Evolutionary conservation across 164 flowering plant species (phyloP).

Genomic region (Vitis labrusca): DNA sequence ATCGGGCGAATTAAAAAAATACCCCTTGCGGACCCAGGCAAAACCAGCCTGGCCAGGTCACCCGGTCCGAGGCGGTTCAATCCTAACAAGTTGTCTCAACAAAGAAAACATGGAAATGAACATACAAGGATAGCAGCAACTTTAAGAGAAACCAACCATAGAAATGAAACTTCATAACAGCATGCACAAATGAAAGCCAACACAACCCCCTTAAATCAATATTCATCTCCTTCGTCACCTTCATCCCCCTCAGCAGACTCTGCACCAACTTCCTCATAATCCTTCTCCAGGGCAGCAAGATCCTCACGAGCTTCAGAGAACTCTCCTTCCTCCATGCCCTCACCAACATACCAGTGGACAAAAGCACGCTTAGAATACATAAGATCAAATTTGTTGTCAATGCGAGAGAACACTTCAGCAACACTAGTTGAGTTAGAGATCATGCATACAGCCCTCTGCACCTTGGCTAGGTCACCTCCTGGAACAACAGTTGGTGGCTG

Average conservation of each 20-base stretch:
- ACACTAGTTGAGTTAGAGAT: constrained; percentile 57
- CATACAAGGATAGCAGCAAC: neutral
- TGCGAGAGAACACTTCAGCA: constrained; percentile 55
- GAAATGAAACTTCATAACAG: neutral
- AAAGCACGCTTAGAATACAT: constrained; percentile 58
- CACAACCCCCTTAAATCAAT: neutral
- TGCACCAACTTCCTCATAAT: constrained; percentile 52
- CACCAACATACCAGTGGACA: constrained; percentile 59
- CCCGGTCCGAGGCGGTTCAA: too few species aligned
- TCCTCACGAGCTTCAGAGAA: constrained; percentile 56
- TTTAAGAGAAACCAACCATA: neutral
- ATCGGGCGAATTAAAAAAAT: too few species aligned
- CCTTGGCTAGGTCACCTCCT: constrained; percentile 63
- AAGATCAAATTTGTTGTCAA: constrained; percentile 60
- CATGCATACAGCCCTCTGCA: constrained; percentile 60
- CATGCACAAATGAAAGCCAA: too few species aligned
- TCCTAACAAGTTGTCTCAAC: too few species aligned
- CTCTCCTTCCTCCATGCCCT: constrained; percentile 65
- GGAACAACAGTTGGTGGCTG: constrained; percentile 71
- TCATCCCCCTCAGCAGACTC: constrained; percentile 49
- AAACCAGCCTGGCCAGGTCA: too few species aligned
- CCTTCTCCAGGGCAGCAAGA: constrained; percentile 54
- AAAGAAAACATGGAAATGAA: neutral
- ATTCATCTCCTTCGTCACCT: constrained; percentile 48
- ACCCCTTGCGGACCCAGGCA: too few species aligned